Percentiles rank a stretch among this genome's conserved stretches.
These are phyloP conservation scores for Aschersonia sp. DNA, from an alignment of 2,329 filamentous ascomycete species.

Conservation along the genomic window DNA sequence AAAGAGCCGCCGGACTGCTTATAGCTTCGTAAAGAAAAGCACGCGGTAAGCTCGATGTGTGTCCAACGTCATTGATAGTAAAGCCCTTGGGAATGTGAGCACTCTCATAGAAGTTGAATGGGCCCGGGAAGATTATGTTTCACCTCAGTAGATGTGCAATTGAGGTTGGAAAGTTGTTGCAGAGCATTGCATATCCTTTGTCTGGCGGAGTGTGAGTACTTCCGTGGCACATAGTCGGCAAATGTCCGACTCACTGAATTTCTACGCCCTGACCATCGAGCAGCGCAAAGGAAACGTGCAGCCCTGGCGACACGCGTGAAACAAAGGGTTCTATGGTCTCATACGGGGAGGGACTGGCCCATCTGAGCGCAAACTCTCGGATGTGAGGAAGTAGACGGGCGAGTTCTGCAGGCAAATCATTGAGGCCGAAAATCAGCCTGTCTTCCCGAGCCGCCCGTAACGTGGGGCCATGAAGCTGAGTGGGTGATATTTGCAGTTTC, in stretches of 20 bases:
- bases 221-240: not conserved
- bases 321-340: conserved; percentile 53
- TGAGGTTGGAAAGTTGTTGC: not conserved
- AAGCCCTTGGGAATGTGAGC: conserved; percentile 36
- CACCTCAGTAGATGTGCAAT: too few species aligned
- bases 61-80: conserved; percentile 12
- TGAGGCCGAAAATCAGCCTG: conserved; percentile 56
- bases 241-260: conserved; percentile 9
- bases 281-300: conserved; percentile 70
- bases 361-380: conserved; percentile 66
- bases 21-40: conserved; percentile 48
- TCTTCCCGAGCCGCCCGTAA: conserved; percentile 64
- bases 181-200: not conserved
- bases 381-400: conserved; percentile 45
- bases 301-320: conserved; percentile 62
- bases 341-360: conserved; percentile 48
- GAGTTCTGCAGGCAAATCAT: conserved; percentile 60
- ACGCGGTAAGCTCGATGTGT: not conserved
- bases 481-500: conserved; percentile 41
- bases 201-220: not conserved
- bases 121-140: too few species aligned
- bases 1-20: conserved; percentile 34
- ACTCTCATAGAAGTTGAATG: too few species aligned
- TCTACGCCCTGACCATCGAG: conserved; percentile 5
- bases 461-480: conserved; percentile 38